phyloP scores from a whole-genome alignment of 495 filamentous ascomycete genomes.

The Daldinia concentrica region DNA sequence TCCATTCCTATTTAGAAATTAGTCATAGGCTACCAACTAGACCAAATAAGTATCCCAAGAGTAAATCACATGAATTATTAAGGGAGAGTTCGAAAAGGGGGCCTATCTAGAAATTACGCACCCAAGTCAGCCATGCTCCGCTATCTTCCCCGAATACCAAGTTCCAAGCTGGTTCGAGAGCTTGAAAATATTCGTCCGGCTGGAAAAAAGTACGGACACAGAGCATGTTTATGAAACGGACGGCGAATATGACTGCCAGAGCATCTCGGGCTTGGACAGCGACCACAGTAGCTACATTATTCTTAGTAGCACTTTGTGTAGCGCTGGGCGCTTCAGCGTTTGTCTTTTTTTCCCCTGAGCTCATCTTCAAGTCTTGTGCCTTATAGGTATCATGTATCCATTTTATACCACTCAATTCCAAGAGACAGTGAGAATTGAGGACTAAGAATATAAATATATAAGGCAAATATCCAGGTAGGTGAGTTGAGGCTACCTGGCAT shows the following conservation, averaged over 20 bases:
- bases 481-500: constrained; percentile 40
- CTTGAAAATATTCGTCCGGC: constrained; percentile 98
- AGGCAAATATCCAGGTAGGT: constrained; percentile 22
- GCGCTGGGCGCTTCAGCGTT: constrained; percentile 14
- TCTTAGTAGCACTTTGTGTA: constrained; percentile 17
- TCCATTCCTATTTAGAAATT: constrained; percentile 80
- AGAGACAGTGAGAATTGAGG: background rate
- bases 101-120: constrained; percentile 52
- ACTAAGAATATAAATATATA: constrained; percentile 4
- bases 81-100: background rate
- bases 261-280: constrained; percentile 55
- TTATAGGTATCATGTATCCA: constrained; percentile 15
- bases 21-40: constrained; percentile 18
- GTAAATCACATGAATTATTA: background rate
- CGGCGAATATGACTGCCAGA: constrained; percentile 71
- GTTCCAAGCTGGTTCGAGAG: constrained; percentile 93
- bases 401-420: constrained; percentile 14
- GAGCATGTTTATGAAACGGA: constrained; percentile 88
- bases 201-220: constrained; percentile 94
- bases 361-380: constrained; percentile 34
- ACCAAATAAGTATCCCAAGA: background rate
- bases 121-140: constrained; percentile 97
- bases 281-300: constrained; percentile 23
- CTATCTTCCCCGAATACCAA: constrained; percentile 79
- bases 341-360: constrained; percentile 31